Evolutionary conservation across 1,284 basidiomycete genomes (phyloP).

Genomic region (Neonothopanus nambi): DNA sequence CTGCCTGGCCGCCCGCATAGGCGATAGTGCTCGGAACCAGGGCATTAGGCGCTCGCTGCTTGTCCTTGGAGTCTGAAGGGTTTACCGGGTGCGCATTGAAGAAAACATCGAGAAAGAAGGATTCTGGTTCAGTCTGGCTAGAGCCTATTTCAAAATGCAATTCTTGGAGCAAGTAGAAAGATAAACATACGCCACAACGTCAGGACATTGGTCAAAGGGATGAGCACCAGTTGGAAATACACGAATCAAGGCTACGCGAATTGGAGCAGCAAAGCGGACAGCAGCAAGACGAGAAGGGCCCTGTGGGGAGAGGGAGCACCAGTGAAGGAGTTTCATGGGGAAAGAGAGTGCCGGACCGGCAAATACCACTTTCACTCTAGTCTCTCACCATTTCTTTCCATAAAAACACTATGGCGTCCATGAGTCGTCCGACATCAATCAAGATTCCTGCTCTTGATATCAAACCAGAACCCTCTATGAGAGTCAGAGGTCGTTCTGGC

Average conservation of each 20-base stretch:
- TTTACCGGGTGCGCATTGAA: conserved; percentile 59
- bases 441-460: conserved; percentile 10
- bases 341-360: neutral
- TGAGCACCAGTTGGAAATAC: conserved; percentile 60
- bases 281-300: conserved; percentile 61
- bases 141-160: conserved; percentile 13
- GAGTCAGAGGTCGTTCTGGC: conserved; percentile 68
- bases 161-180: neutral
- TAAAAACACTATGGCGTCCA: conserved; percentile 8
- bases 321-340: conserved; percentile 58
- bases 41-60: conserved; percentile 61
- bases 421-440: conserved; percentile 2
- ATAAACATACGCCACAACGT: conserved; percentile 60
- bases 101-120: conserved; percentile 71
- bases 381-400: neutral
- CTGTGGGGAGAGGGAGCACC: conserved; percentile 63
- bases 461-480: conserved; percentile 26
- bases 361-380: neutral
- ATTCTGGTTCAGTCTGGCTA: conserved; percentile 68
- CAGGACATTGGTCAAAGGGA: conserved; percentile 60
- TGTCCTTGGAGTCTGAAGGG: conserved; percentile 44
- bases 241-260: conserved; percentile 60
- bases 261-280: conserved; percentile 61
- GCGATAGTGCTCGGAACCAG: conserved; percentile 71
- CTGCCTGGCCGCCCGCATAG: conserved; percentile 66